phyloP scores from a whole-genome alignment of 805 yeast genomes.

The Wickerhamomyces rabaulensis region DNA sequence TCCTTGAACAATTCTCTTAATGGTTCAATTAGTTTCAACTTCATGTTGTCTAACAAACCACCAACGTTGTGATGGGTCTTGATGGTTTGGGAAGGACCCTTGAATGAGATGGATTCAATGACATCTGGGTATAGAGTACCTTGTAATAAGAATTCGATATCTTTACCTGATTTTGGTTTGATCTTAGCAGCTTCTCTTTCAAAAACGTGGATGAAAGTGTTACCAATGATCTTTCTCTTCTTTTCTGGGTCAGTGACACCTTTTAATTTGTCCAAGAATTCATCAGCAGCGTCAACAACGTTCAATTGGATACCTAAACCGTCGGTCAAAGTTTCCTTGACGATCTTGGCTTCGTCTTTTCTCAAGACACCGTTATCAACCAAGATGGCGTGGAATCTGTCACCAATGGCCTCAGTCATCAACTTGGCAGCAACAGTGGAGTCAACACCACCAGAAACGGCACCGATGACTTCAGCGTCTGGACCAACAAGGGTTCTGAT shows the following conservation, averaged over 20 bases:
- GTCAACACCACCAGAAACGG: conserved; percentile 99
- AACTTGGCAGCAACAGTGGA: conserved; percentile 98
- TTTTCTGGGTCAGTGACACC: conserved; percentile 98
- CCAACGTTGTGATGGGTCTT: conserved; percentile 99
- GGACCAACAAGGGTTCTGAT: conserved; percentile 92
- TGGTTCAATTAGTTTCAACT: conserved; percentile 96
- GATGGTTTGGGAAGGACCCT: conserved; percentile 99
- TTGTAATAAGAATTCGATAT: conserved; percentile 89
- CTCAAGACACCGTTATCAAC: conserved; percentile 99
- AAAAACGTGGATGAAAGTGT: conserved; percentile 94
- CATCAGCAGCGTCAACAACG: conserved; percentile 91
- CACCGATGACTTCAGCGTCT: conserved; percentile 97
- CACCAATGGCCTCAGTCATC: conserved; percentile 97
- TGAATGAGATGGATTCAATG: conserved; percentile 96
- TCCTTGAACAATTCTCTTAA: conserved; percentile 97
- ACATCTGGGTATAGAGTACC: conserved; percentile 99
- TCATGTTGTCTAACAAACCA: conserved; percentile 96
- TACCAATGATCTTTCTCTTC: conserved; percentile 97
- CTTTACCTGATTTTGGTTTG: conserved; percentile 83
- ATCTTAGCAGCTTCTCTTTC: conserved; percentile 94
- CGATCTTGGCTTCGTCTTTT: conserved; percentile 84
- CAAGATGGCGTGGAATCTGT: conserved; percentile 95
- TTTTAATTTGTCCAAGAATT: conserved; percentile 77
- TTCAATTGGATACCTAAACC: conserved; percentile 94
- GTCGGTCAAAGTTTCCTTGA: conserved; percentile 81